phyloP scores from a whole-genome alignment of 1,139 yeast genomes.

The Protomyces inouyei region DNA sequence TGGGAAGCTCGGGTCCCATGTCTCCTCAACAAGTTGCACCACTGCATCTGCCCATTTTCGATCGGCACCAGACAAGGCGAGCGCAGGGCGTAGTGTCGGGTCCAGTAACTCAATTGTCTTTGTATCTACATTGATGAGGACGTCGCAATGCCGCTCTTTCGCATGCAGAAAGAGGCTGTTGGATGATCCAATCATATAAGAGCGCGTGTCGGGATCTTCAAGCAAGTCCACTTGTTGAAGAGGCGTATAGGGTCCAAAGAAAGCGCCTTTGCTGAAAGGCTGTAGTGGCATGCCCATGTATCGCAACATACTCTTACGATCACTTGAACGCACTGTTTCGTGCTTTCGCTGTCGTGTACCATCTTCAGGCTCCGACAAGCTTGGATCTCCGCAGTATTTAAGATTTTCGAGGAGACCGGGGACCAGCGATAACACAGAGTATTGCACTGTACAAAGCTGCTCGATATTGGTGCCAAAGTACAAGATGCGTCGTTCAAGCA shows the following conservation, averaged over 20 bases:
- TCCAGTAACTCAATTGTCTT: conserved; percentile 48
- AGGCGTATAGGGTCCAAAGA: conserved; percentile 90
- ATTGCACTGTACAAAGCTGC: conserved; percentile 66
- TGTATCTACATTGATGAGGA: conserved; percentile 53
- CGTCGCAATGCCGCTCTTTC: conserved; percentile 54
- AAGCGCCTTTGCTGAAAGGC: conserved; percentile 76
- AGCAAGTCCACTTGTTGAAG: conserved; percentile 81
- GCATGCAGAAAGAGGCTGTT: conserved; percentile 73
- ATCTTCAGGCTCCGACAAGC: conserved; percentile 55
- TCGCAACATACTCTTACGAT: conserved; percentile 66
- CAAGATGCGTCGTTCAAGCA: conserved; percentile 58
- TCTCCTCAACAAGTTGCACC: conserved; percentile 37
- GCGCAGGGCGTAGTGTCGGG: conserved; percentile 43
- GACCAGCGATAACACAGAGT: conserved; percentile 41
- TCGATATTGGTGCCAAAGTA: conserved; percentile 80
- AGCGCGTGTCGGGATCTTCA: conserved; percentile 52
- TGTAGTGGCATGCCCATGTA: conserved; percentile 88
- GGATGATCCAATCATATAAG: conserved; percentile 81
- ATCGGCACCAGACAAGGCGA: conserved; percentile 58
- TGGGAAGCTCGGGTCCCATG: conserved; percentile 47
- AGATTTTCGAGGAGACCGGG: conserved; percentile 60
- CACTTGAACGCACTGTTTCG: conserved; percentile 65
- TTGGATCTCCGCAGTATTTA: conserved; percentile 75
- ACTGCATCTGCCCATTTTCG: conserved; percentile 59
- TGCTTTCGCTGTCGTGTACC: conserved; percentile 52